Evolutionary conservation across 2,329 filamentous ascomycete genomes (phyloP), one percentile per base, ranked within the genome.

Genomic region (Verticillium nonalfalfae): DNA sequence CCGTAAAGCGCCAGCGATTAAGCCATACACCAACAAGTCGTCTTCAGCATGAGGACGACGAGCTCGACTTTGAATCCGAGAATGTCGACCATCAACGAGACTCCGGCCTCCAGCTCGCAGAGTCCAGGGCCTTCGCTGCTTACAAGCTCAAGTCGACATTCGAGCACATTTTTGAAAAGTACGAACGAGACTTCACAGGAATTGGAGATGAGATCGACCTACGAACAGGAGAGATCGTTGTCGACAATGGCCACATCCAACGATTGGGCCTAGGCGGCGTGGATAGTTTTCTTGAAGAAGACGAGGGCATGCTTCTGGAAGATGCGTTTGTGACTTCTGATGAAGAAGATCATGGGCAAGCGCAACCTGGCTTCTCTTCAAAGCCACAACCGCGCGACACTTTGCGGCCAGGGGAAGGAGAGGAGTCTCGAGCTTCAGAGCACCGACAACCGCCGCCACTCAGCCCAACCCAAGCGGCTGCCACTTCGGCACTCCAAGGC

Each of bases 141-240:
- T 78, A 81, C 65, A 87, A 86, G 62, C 83, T 97, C 50, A 94
- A 95, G 72, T 88, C 86, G n/a, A 87, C 87, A 5, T 95, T 96
- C 72, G 93, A 97, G 71, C 80, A 85, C 61, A 96, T 98, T 60
- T 97, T 97, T 71, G 85, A 89, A 63, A 97, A 96, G 73, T 97
- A 96, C 72, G 87, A 83, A 59, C 87, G 82, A 65, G 90, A 97
- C 72, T 97, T 97, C 69, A 86, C 87, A 1, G 90, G 88, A 4
- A 82, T 94, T 58, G 93, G 89, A 60, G 94, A 98, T 73, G 93
- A 97, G 76, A 93, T 98, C 68, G 91, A 98, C 73, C 79, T 97
- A 61, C 79, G 81, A 58, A 94, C 90, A 0, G 93, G 91, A 60
- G 81, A 90, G 62, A 87, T 98, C 56, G 82, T 96, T n/a, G 87